These are phyloP conservation scores for Rhipidocladum racemiflorum DNA, from an alignment of 176 grass and related monocot species.

Conservation along the genomic window DNA sequence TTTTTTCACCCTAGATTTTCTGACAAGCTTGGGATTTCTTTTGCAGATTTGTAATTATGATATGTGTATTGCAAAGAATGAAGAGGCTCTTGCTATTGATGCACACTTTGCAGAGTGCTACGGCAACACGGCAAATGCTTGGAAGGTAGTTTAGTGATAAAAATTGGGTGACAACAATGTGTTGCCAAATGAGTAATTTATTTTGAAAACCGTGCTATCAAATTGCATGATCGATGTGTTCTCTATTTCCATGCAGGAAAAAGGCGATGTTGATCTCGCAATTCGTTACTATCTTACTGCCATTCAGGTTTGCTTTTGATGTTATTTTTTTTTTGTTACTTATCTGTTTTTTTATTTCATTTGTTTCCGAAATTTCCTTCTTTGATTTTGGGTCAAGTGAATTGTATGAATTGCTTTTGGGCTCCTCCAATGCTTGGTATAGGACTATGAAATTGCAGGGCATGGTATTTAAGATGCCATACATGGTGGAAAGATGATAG, in stretches of 20 bases:
- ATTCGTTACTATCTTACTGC: conserved; percentile 88
- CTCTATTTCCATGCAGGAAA: conserved; percentile 59
- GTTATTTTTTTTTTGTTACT: neutral
- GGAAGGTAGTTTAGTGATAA: conserved; percentile 67
- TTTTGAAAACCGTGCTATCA: neutral
- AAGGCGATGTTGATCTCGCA: conserved; percentile 85
- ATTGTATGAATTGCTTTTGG: too few relatives aligned
- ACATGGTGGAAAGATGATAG: too few relatives aligned
- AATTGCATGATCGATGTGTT: neutral
- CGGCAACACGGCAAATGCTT: conserved; percentile 99
- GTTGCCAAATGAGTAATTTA: too few relatives aligned
- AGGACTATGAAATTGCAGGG: too few relatives aligned
- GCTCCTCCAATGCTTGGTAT: too few relatives aligned
- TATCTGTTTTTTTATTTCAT: neutral
- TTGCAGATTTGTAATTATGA: conserved; percentile 83
- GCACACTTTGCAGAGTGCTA: conserved; percentile 90
- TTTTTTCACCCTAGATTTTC: neutral
- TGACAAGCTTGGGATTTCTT: neutral
- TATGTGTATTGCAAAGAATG: conserved; percentile 90
- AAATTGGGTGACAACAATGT: neutral
- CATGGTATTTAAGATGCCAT: too few relatives aligned
- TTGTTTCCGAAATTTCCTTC: neutral
- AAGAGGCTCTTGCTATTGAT: conserved; percentile 93
- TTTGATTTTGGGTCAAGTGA: neutral
- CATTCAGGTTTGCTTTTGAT: conserved; percentile 63